phyloP scores from a whole-genome alignment of 2,329 filamentous ascomycete genomes.

The Aspergillus ochraceus region DNA sequence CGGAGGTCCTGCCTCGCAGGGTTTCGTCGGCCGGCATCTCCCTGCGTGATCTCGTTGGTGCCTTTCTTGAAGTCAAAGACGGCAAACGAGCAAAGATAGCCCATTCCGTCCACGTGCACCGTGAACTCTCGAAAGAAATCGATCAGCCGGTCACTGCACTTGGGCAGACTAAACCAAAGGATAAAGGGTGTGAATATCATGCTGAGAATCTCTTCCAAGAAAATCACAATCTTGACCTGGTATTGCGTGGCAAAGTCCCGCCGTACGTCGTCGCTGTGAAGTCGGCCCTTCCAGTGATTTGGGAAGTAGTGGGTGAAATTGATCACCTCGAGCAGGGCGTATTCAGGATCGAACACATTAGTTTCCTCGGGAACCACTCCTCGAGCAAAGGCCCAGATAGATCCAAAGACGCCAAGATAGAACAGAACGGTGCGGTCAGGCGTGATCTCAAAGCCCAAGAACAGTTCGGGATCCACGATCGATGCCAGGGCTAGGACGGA shows the following conservation, averaged over 20 bases:
- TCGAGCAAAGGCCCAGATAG: slow-evolving; percentile 78
- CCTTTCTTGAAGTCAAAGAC: slow-evolving; percentile 96
- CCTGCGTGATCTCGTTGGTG: slow-evolving; percentile 55
- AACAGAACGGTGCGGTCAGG: slow-evolving; percentile 85
- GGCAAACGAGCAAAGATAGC: slow-evolving; percentile 95
- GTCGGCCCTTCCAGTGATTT: slow-evolving; percentile 78
- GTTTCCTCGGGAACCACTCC: slow-evolving; percentile 86
- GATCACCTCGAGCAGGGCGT: slow-evolving; percentile 82
- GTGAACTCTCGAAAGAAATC: slow-evolving; percentile 99
- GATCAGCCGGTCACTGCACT: slow-evolving; percentile 86
- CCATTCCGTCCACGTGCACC: slow-evolving; percentile 91
- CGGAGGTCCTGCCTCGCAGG: slow-evolving; percentile 62
- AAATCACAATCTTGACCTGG: slow-evolving; percentile 88
- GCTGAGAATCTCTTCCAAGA: slow-evolving; percentile 86
- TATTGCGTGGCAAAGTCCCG: slow-evolving; percentile 87
- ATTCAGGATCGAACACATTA: slow-evolving; percentile 87
- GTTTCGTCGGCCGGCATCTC: slow-evolving; percentile 31
- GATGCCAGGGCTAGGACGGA: slow-evolving; percentile 83
- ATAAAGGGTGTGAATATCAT: slow-evolving; percentile 91
- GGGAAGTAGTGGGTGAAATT: slow-evolving; percentile 92
- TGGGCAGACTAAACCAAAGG: slow-evolving; percentile 80
- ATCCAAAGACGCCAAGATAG: slow-evolving; percentile 80
- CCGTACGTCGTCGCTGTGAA: slow-evolving; percentile 95
- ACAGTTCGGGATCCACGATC: slow-evolving; percentile 85
- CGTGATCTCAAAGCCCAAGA: slow-evolving; percentile 89